These are phyloP conservation scores for Pseudogymnoascus sp. DNA, from an alignment of 2,329 filamentous ascomycete genomes.

Conservation along the genomic window DNA sequence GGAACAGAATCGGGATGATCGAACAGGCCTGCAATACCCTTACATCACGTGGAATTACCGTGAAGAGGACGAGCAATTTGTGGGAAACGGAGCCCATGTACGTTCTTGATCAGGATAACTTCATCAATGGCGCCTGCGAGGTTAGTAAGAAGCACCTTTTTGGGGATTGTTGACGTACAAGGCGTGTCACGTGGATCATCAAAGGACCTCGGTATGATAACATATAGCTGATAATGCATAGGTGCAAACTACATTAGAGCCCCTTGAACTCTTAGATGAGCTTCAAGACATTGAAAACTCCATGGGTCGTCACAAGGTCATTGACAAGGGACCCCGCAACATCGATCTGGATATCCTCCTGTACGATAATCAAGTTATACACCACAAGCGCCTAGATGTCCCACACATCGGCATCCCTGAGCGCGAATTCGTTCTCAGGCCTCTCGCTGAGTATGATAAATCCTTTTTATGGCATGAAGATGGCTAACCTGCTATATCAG, in stretches of 20 bases:
- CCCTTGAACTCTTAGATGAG: slow-evolving; percentile 67
- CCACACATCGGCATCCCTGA: slow-evolving; percentile 83
- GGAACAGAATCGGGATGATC: slow-evolving; percentile 76
- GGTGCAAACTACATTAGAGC: slow-evolving; percentile 73
- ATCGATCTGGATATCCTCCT: slow-evolving; percentile 92
- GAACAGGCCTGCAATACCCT: slow-evolving; percentile 76
- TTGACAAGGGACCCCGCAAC: slow-evolving; percentile 90
- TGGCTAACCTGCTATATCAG: slow-evolving; percentile 29
- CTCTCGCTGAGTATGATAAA: slow-evolving; percentile 62
- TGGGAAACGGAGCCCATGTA: slow-evolving; percentile 99
- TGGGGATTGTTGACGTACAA: background rate
- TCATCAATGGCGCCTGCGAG: slow-evolving; percentile 89
- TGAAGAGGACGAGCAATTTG: slow-evolving; percentile 75
- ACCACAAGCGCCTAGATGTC: slow-evolving; percentile 67
- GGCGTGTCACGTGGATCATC: background rate
- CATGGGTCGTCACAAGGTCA: slow-evolving; percentile 71
- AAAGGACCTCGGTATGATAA: background rate
- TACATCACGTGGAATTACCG: slow-evolving; percentile 61
- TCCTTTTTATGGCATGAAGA: background rate
- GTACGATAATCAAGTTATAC: slow-evolving; percentile 60
- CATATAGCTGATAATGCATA: slow-evolving; percentile 31
- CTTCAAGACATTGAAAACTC: slow-evolving; percentile 77
- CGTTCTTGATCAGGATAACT: slow-evolving; percentile 76
- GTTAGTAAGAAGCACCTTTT: slow-evolving; percentile 41
- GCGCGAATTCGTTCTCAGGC: slow-evolving; percentile 86